Conservation (phyloP, 2,329 filamentous ascomycete genomes). For the Verticillium nubilum region DNA sequence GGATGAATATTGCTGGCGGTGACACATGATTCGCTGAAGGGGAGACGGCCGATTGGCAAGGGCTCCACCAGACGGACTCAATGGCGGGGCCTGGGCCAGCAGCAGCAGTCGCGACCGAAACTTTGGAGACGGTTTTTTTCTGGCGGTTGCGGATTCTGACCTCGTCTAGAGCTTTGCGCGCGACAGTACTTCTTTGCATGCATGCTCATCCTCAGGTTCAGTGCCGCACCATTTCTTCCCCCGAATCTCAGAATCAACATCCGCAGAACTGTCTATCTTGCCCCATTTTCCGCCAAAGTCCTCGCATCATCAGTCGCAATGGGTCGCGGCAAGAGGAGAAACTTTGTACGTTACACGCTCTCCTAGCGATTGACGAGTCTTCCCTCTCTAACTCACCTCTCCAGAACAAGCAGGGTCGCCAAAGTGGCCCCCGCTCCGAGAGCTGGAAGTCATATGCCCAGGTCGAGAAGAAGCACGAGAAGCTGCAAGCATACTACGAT, state of each 20-base stretch:
- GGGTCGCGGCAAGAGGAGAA: slow-evolving; percentile 2
- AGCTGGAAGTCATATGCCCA: slow-evolving; percentile 40
- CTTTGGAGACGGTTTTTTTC: not conserved
- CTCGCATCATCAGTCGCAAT: not conserved
- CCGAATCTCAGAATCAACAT: not conserved
- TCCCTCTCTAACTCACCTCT: not conserved
- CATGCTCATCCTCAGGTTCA: not conserved
- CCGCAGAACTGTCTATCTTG: not conserved
- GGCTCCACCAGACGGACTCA: not conserved
- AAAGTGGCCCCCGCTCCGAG: slow-evolving; percentile 8
- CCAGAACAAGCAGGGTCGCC: not conserved
- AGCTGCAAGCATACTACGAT: slow-evolving; percentile 84
- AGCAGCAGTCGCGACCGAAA: not conserved
- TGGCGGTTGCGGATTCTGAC: not conserved
- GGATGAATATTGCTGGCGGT: not conserved
- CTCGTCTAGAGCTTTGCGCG: not conserved
- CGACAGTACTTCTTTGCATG: not conserved
- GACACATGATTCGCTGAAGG: not conserved
- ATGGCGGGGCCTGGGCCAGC: not conserved
- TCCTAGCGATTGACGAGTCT: not conserved
- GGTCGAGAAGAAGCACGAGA: slow-evolving; percentile 73
- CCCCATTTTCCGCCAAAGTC: not conserved
- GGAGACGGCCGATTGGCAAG: not conserved
- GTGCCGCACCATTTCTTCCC: not conserved
- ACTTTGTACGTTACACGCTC: not conserved